These are phyloP conservation scores for Saturnispora quitensis DNA, from an alignment of 805 yeast genomes.

Conservation along the genomic window DNA sequence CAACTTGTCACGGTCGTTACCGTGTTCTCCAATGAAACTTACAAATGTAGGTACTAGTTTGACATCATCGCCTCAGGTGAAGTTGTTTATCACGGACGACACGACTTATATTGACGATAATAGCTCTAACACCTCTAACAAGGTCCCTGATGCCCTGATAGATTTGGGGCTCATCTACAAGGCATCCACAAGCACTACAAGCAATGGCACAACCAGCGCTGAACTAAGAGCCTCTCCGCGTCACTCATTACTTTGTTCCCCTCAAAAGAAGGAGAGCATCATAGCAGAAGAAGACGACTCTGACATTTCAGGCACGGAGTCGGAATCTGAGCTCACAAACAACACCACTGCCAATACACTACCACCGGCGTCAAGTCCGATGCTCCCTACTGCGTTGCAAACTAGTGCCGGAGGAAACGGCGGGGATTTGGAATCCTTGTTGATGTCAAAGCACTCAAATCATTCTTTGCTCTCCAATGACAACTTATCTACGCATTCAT, in stretches of 20 bases:
- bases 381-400: not conserved
- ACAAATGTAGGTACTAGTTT: not conserved
- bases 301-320: not conserved
- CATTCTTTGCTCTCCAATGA: not conserved
- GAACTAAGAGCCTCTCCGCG: conserved; percentile 20
- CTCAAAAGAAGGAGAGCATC: conserved; percentile 24
- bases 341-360: not conserved
- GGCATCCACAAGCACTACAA: not conserved
- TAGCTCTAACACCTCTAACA: not conserved
- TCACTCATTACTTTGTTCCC: conserved; percentile 25
- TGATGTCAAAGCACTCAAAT: not conserved
- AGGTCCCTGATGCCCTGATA: conserved; percentile 27
- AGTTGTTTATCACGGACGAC: not conserved
- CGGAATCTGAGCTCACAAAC: not conserved
- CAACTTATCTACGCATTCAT: conserved; percentile 7
- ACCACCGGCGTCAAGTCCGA: not conserved
- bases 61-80: not conserved
- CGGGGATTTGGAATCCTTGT: conserved; percentile 16
- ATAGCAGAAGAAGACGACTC: conserved; percentile 25
- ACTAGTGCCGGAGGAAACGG: not conserved
- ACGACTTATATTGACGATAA: not conserved
- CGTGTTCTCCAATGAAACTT: conserved; percentile 19
- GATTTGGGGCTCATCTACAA: conserved; percentile 27
- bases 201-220: not conserved
- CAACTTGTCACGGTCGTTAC: conserved; percentile 11